These are phyloP conservation scores for Phytopythium kandeliae DNA, from an alignment of 352 stramenopile genomes.

Conservation along the genomic window DNA sequence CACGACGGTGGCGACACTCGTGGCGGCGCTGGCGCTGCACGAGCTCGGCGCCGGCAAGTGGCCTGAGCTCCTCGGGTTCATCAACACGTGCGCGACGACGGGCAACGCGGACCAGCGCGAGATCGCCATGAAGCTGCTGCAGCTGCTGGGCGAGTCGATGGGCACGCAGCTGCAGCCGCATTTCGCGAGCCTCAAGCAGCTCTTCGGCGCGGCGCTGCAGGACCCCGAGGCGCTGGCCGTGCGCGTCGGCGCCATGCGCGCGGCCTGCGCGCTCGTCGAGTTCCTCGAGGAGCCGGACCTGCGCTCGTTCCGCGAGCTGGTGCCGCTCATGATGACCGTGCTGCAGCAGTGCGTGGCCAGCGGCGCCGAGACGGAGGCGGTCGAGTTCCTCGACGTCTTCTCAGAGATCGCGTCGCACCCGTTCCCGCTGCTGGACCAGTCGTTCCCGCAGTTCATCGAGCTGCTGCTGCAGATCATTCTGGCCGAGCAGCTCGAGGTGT, in stretches of 20 bases:
- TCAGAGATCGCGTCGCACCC: constrained; percentile 81
- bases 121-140: constrained; percentile 91
- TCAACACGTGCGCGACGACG: constrained; percentile 85
- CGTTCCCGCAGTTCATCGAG: constrained; percentile 76
- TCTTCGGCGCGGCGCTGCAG: constrained; percentile 68
- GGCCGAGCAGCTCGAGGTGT: constrained; percentile 67
- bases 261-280: constrained; percentile 69
- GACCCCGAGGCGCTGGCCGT: constrained; percentile 81
- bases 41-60: constrained; percentile 75
- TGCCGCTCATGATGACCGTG: constrained; percentile 83
- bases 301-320: constrained; percentile 61
- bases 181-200: constrained; percentile 75
- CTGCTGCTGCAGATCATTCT: constrained; percentile 79
- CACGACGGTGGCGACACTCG: constrained; percentile 77
- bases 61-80: constrained; percentile 94
- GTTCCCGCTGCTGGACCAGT: constrained; percentile 80
- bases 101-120: constrained; percentile 83
- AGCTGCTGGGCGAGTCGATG: constrained; percentile 92
- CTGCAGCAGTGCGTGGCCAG: constrained; percentile 79
- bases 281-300: constrained; percentile 78
- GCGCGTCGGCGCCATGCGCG: constrained; percentile 76
- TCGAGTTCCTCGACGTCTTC: constrained; percentile 85
- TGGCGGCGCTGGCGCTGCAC: constrained; percentile 77
- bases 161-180: constrained; percentile 78
- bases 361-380: constrained; percentile 70